Base-by-base conservation (phyloP, 768 basidiomycete species). In the Suillus hirtellus region DNA sequence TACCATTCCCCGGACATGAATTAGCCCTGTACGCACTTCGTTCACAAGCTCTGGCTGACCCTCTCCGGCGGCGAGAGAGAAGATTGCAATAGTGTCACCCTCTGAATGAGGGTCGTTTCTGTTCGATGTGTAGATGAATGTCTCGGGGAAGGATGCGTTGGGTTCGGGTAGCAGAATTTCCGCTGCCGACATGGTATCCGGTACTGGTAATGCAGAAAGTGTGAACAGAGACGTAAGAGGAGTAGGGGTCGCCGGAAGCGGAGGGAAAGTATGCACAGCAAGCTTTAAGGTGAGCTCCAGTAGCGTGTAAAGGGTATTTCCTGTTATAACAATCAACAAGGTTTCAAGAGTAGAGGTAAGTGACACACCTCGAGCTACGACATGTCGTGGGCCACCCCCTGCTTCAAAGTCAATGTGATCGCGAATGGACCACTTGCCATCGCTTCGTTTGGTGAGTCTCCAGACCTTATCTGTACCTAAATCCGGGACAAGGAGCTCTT, bases 21-120 rank as follows among this genome's bases (percentile, higher is more conserved):
- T 82, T 65, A 93, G 70, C 2, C 90, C 90, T 0, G 89, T 88
- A 58, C 85, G 79, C 21, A 91, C 81, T 70, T 93, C 90, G 6
- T 75, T 76, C 11, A 89, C 78, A 47, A 88, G 78, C 63, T 82
- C 77, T 2, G 86, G 79, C 31, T 72, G 69, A 34, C 79, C 79
- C 19, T 79, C 73, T 11, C 74, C 72, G 7, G 79, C 77, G 10
- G 78, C 77, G 49, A 87, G 78, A 8, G 83, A 79, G 75, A 89
- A 92, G 38, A 93, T 82, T 6, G 90, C 81, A 65, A 94, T 84
- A 37, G 84, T 84, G 72, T 94, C 92, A 27, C 92, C 90, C 53
- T 82, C 85, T 0, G 85, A 78, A 24, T 84, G 81, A 5, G 87
- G 87, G 68, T 91, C 86, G 67, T 92, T 88, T 38, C 92, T 82